Evolutionary conservation across 805 yeast genomes (phyloP).

Genomic region (Candida loeiensis): DNA sequence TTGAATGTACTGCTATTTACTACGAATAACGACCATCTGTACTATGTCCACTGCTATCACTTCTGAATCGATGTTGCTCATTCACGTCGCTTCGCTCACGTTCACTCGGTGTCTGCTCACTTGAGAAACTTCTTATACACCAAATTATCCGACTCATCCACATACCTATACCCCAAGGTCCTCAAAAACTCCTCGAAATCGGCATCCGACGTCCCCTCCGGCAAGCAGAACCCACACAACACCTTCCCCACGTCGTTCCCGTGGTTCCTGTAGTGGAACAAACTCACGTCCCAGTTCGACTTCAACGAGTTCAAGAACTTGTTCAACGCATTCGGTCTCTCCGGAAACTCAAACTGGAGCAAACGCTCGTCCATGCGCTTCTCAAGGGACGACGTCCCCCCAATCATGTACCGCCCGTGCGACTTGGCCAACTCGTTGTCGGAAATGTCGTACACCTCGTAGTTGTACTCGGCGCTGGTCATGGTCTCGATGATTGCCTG

Average conservation of each 20-base stretch:
- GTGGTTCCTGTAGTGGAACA: conserved; percentile 95
- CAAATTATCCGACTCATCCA: conserved; percentile 79
- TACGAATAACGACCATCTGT: too few relatives aligned
- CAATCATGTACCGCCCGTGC: conserved; percentile 94
- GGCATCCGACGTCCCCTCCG: conserved; percentile 56
- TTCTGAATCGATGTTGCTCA: too few relatives aligned
- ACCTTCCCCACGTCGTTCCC: conserved; percentile 95
- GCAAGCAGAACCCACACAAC: conserved; percentile 84
- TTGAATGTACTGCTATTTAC: too few relatives aligned
- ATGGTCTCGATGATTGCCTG: conserved; percentile 57
- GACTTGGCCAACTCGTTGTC: conserved; percentile 93
- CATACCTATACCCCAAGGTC: conserved; percentile 69
- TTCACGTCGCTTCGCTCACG: too few relatives aligned
- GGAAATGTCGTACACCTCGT: conserved; percentile 74
- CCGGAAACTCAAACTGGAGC: conserved; percentile 91
- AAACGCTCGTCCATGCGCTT: conserved; percentile 64
- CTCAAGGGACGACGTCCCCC: conserved; percentile 42
- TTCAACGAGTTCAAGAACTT: conserved; percentile 71
- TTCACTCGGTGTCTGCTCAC: not conserved
- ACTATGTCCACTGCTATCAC: too few relatives aligned
- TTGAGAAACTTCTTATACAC: conserved; percentile 77
- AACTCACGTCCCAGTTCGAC: conserved; percentile 83
- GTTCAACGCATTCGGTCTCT: conserved; percentile 90
- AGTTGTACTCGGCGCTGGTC: conserved; percentile 58
- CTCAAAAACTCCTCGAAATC: conserved; percentile 67